Base-by-base conservation (phyloP, 768 basidiomycete genomes). In the Sutorius australiensis region DNA sequence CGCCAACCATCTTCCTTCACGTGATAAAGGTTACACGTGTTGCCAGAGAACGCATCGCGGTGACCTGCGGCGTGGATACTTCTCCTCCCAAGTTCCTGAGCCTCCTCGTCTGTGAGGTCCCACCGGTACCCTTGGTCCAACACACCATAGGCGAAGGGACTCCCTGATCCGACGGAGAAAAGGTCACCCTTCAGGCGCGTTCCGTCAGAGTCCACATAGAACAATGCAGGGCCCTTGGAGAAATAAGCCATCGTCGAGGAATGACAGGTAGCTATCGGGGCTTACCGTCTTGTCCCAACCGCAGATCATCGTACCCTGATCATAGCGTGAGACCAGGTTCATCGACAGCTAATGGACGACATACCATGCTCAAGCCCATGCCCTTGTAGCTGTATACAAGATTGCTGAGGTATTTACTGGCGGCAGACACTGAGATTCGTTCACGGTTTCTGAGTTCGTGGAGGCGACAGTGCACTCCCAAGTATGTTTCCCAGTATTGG, bases 101-200 rank as follows among this genome's bases (percentile, higher is more conserved):
- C 97, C 56, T 97, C 95, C 55, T 86, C 93, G 53, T 91, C 92
- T 19, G 86, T 82, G 54, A 99, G 73, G 66, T 98, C 94, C 91
- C 90, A 98, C 54, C 76, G 82, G 68, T 95, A 94, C 12, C 89
- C 94, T 72, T 97, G 95, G 71, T 98, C 97, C 44, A 97, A 79
- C 2, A 98, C 92, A 79, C 97, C 95, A 65, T 98, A 98, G n/a
- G 97, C 97, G 62, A 94, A 97, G 7, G 97, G 98, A 68, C 90
- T 92, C 64, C 97, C 97, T 4, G 95, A 98, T 28, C 97, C 97
- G 33, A 99, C 97, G 6, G 94, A 97, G 77, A 99, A 99, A n/a
- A 98, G 71, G 70, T 99, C 86, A 46, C 97, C 97, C 68, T 95
- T 95, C 45, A 98, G 77, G 30, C 97, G 87, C 7, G 92, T 89